Percentiles rank a stretch among this genome's conserved stretches.
phyloP scores from a whole-genome alignment of 2,329 filamentous ascomycete species.

The Metarhizium sp. region DNA sequence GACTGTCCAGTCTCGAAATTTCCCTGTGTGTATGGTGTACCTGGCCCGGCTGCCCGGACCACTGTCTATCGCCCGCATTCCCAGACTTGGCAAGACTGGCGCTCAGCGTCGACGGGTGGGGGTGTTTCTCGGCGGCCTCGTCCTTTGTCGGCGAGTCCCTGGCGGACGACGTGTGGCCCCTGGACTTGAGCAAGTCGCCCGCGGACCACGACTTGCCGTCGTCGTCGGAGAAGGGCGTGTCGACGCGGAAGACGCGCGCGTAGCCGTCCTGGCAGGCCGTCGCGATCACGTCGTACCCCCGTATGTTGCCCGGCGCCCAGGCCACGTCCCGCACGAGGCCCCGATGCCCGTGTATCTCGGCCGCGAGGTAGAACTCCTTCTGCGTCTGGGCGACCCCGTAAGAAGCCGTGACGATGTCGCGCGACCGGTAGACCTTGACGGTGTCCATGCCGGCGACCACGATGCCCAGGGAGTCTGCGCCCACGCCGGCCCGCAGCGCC shows the following conservation, averaged over 20 bases:
- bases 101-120: constrained; percentile 36
- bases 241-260: constrained; percentile 78
- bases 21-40: constrained; percentile 54
- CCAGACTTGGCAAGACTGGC: constrained; percentile 44
- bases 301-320: constrained; percentile 86
- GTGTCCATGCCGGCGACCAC: constrained; percentile 80
- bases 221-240: constrained; percentile 42
- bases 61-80: constrained; percentile 35
- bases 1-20: constrained; percentile 56
- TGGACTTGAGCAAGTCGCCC: constrained; percentile 32
- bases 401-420: constrained; percentile 42
- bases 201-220: constrained; percentile 42
- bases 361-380: constrained; percentile 79
- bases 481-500: constrained; percentile 70
- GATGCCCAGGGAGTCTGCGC: constrained; percentile 67
- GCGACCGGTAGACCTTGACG: constrained; percentile 75
- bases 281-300: constrained; percentile 83
- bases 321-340: constrained; percentile 78
- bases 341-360: constrained; percentile 63
- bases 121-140: constrained; percentile 22
- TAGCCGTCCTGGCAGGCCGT: constrained; percentile 89
- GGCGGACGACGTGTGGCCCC: constrained; percentile 11
- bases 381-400: constrained; percentile 45
- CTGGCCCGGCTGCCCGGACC: constrained; percentile 53
- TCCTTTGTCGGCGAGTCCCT: constrained; percentile 20